phyloP scores from a whole-genome alignment of 129 eudicot genomes.

The Centella asiatica region DNA sequence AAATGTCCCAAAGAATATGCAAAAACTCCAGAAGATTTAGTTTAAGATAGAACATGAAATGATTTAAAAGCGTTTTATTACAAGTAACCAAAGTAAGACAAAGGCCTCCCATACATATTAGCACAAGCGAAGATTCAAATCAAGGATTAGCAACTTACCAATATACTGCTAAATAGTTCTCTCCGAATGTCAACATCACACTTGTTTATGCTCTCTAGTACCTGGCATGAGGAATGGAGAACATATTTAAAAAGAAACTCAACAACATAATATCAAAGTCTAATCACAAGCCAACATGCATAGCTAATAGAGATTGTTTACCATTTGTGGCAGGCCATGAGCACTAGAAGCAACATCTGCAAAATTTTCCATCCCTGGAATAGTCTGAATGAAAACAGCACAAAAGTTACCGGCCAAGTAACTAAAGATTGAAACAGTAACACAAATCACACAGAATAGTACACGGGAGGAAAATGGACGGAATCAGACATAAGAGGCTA shows the following conservation, averaged over 20 bases:
- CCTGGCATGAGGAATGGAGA: constrained; percentile 37
- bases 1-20: background rate
- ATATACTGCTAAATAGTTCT: constrained; percentile 80
- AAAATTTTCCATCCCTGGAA: constrained; percentile 85
- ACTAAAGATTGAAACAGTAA: background rate
- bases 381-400: constrained; percentile 60
- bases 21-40: background rate
- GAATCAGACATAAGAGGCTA: too few relatives aligned
- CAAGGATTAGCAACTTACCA: constrained; percentile 40
- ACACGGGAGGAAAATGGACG: background rate
- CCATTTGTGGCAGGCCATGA: constrained; percentile 97
- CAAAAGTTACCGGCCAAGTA: constrained; percentile 11
- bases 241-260: background rate
- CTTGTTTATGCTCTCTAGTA: constrained; percentile 89
- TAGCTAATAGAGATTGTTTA: constrained; percentile 14
- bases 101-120: background rate
- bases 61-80: background rate
- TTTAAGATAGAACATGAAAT: background rate
- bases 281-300: constrained; percentile 6
- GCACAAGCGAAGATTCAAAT: background rate
- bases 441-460: too few relatives aligned
- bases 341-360: constrained; percentile 58
- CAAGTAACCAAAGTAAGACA: background rate
- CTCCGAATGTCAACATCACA: constrained; percentile 96
- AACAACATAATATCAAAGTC: constrained; percentile 3